phyloP scores from a whole-genome alignment of 371 early-diverging fungal genomes.

The Vittaforma corneae region DNA sequence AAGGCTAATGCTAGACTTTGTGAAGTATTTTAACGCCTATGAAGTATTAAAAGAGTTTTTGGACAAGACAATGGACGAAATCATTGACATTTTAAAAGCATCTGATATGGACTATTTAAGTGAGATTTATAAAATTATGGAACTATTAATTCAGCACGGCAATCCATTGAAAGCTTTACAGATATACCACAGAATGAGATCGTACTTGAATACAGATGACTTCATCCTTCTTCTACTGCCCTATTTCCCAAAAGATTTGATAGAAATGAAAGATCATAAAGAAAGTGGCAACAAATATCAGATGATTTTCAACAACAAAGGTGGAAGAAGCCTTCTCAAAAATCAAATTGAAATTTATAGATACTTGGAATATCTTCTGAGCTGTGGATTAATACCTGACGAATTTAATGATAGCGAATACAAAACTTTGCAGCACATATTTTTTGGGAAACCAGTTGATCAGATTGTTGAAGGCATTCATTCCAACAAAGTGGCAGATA shows the following conservation, averaged over 20 bases:
- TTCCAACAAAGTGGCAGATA: no score
- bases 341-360: conserved; percentile 9
- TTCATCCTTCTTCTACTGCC: conserved; percentile 11
- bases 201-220: conserved; percentile 18
- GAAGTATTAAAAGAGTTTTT: conserved; percentile 24
- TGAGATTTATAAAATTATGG: conserved; percentile 13
- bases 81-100: conserved; percentile 5
- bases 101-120: conserved; percentile 18
- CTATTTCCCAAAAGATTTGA: neutral
- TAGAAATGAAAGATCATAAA: neutral
- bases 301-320: neutral
- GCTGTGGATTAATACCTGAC: neutral
- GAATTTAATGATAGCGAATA: conserved; percentile 10
- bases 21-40: conserved; percentile 36
- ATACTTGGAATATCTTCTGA: conserved; percentile 18
- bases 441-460: neutral
- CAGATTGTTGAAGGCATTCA: no score
- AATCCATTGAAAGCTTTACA: conserved; percentile 3
- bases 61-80: conserved; percentile 2
- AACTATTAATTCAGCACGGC: conserved; percentile 6
- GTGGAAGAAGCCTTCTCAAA: conserved; percentile 16
- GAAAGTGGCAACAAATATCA: neutral
- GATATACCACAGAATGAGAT: conserved; percentile 17
- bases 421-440: conserved; percentile 1
- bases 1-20: conserved; percentile 23